Evolutionary conservation across 1,284 basidiomycete species (phyloP).

Genomic region (Cryptococcus amylolentus): DNA sequence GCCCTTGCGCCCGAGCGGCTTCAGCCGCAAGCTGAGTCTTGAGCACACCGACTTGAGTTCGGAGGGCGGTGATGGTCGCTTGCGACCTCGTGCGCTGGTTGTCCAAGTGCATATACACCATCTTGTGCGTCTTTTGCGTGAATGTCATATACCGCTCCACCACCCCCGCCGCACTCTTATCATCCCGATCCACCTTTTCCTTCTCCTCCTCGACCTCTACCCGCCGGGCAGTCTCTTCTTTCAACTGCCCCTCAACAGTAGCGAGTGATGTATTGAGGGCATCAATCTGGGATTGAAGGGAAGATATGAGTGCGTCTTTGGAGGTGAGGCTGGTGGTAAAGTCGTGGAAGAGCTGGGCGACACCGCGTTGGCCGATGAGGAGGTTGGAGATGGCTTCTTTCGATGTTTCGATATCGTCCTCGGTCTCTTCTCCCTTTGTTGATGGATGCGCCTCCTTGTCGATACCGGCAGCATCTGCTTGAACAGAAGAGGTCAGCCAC

Average conservation of each 20-base stretch:
- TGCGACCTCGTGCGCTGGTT: slow-evolving; percentile 58
- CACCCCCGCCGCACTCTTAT: slow-evolving; percentile 73
- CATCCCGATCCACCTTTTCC: slow-evolving; percentile 62
- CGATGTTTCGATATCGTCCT: too few species aligned
- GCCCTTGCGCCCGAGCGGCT: slow-evolving; percentile 47
- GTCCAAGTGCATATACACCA: slow-evolving; percentile 64
- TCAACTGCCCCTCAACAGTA: slow-evolving; percentile 57
- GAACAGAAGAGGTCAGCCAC: slow-evolving; percentile 17
- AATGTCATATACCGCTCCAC: slow-evolving; percentile 89
- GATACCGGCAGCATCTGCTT: background rate
- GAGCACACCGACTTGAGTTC: slow-evolving; percentile 30
- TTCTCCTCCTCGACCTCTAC: slow-evolving; percentile 57
- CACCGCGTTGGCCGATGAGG: slow-evolving; percentile 45
- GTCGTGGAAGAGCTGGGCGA: slow-evolving; percentile 45
- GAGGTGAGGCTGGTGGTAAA: slow-evolving; percentile 34
- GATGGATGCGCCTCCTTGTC: too few species aligned
- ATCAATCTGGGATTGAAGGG: slow-evolving; percentile 72
- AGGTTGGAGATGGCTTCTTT: slow-evolving; percentile 44
- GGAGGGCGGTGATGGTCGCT: slow-evolving; percentile 61
- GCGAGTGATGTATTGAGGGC: slow-evolving; percentile 65
- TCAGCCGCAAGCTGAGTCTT: slow-evolving; percentile 25
- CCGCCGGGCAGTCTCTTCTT: slow-evolving; percentile 55
- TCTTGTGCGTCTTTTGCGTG: slow-evolving; percentile 71
- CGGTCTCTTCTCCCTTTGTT: too few species aligned
- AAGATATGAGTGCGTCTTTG: slow-evolving; percentile 58